Conservation (phyloP, 768 basidiomycete species). For the Obba rivulosa region DNA sequence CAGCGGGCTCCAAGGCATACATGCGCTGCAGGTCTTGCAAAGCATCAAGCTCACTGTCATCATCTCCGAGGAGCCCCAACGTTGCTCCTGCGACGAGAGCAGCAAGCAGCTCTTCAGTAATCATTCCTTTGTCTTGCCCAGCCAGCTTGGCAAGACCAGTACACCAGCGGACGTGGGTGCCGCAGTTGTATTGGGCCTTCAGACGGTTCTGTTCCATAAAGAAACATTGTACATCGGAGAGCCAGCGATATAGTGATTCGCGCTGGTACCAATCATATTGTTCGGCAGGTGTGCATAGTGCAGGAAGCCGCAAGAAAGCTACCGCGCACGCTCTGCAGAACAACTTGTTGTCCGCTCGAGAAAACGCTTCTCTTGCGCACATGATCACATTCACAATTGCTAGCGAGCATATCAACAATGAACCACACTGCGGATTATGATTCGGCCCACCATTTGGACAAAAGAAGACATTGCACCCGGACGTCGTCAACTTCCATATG, state of each 20-base stretch:
- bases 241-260: neutral
- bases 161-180: neutral
- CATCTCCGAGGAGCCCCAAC: conserved; percentile 1
- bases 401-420: neutral
- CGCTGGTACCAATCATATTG: neutral
- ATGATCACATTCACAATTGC: neutral
- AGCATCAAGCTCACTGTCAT: conserved; percentile 1
- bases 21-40: neutral
- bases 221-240: neutral
- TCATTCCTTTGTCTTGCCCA: neutral
- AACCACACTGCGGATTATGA: neutral
- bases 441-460: neutral
- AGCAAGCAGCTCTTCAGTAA: conserved; percentile 1
- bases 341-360: neutral
- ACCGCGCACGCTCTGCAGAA: conserved; percentile 1
- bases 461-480: neutral
- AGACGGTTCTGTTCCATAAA: neutral
- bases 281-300: neutral
- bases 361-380: neutral
- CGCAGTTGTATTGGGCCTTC: no score
- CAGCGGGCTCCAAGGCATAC: neutral
- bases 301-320: neutral
- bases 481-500: neutral
- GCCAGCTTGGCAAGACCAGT: neutral
- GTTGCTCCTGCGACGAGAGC: conserved; percentile 1